phyloP scores from a whole-genome alignment of 179 eudicot species.

The Pouteria campechiana region DNA sequence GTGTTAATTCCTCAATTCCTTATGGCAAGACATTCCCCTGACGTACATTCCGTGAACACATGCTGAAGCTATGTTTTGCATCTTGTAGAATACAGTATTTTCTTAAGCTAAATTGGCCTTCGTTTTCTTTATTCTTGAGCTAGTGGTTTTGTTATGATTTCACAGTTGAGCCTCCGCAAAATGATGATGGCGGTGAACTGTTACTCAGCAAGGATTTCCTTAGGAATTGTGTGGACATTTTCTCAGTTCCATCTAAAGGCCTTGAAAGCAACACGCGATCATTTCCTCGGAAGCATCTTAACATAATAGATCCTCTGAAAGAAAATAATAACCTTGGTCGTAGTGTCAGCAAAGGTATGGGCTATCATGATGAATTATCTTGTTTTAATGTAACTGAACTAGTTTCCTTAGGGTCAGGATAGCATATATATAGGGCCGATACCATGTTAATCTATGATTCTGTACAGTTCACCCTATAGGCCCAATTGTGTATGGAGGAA shows the following conservation, averaged over 20 bases:
- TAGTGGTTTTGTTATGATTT: slow-evolving; percentile 2
- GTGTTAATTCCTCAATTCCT: too few relatives aligned
- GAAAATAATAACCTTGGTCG: slow-evolving; percentile 90
- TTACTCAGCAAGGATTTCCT: slow-evolving; percentile 53
- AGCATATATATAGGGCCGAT: too few relatives aligned
- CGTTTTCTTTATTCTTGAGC: neutral
- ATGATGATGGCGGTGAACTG: slow-evolving; percentile 32
- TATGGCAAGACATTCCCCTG: too few relatives aligned
- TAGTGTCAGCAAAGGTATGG: slow-evolving; percentile 88
- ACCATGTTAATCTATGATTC: too few relatives aligned
- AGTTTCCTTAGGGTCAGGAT: too few relatives aligned
- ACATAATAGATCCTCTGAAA: slow-evolving; percentile 85
- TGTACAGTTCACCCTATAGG: too few relatives aligned
- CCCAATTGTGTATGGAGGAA: too few relatives aligned
- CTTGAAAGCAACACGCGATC: slow-evolving; percentile 26
- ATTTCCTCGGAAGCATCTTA: slow-evolving; percentile 61
- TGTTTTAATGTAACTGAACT: too few relatives aligned
- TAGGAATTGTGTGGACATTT: slow-evolving; percentile 39
- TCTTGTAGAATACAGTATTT: neutral
- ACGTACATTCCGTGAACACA: too few relatives aligned
- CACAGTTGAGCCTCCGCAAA: slow-evolving; percentile 65
- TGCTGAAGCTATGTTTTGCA: neutral
- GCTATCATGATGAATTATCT: too few relatives aligned
- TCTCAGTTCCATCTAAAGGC: slow-evolving; percentile 54
- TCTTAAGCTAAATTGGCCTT: neutral